Conservation (phyloP, 257 asterid species). For the Osmanthus fragrans region DNA sequence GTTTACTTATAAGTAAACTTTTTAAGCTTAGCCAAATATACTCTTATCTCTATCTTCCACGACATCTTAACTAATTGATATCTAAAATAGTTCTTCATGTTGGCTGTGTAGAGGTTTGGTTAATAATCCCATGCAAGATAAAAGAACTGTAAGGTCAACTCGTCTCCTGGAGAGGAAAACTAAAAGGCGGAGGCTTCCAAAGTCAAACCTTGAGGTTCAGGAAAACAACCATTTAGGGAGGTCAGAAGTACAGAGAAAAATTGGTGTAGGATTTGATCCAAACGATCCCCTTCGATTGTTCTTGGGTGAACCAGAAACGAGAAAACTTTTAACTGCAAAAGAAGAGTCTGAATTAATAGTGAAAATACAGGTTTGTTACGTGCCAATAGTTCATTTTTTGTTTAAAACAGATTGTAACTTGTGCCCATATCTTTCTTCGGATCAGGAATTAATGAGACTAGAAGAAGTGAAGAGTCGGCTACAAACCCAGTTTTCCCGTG, state of each 20-base stretch:
- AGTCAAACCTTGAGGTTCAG: constrained; percentile 38
- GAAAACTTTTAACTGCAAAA: constrained; percentile 63
- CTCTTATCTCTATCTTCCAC: background rate
- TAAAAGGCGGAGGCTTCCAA: constrained; percentile 57
- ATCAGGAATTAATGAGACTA: constrained; percentile 63
- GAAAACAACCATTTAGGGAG: constrained; percentile 43
- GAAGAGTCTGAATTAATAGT: constrained; percentile 69
- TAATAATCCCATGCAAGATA: constrained; percentile 33
- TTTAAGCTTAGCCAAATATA: background rate
- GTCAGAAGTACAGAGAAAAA: constrained; percentile 42
- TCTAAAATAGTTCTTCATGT: constrained; percentile 17
- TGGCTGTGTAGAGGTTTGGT: constrained; percentile 36
- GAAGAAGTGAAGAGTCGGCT: constrained; percentile 58
- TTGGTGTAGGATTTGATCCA: constrained; percentile 41
- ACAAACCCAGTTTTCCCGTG: constrained; percentile 60
- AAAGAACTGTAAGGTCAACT: constrained; percentile 68
- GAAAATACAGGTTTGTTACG: constrained; percentile 69
- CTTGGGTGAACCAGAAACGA: constrained; percentile 72
- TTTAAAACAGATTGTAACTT: constrained; percentile 14
- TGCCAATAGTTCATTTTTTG: constrained; percentile 6
- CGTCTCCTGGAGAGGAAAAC: constrained; percentile 69
- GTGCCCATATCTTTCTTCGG: constrained; percentile 21
- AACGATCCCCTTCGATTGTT: constrained; percentile 64
- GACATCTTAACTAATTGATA: constrained; percentile 10
- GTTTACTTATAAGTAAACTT: background rate